Evolutionary conservation across 106 monocot species (phyloP).

Genomic region (Apostasia ramifera): DNA sequence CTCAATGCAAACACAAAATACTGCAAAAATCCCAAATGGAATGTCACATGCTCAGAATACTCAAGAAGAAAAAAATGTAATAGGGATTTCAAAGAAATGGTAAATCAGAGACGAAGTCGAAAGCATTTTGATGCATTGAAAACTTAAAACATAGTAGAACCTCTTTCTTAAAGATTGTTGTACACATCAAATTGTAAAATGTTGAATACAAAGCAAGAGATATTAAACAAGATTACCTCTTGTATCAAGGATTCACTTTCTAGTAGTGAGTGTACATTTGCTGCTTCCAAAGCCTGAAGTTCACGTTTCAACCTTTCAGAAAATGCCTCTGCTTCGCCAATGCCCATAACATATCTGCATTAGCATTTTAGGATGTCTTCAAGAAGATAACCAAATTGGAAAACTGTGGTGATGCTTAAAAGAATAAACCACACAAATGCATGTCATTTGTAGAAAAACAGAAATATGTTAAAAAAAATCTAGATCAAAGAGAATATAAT

Average conservation of each 20-base stretch:
- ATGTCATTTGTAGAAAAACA: too few relatives aligned
- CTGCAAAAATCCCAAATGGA: too few relatives aligned
- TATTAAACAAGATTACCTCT: conserved; percentile 40
- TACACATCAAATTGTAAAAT: neutral
- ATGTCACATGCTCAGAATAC: neutral
- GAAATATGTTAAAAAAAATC: too few relatives aligned
- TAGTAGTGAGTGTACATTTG: conserved; percentile 89
- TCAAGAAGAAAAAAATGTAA: neutral
- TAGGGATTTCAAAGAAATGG: neutral
- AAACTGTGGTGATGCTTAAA: neutral
- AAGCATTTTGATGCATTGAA: neutral
- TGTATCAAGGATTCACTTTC: conserved; percentile 89
- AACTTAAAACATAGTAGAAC: neutral
- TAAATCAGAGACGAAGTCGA: neutral
- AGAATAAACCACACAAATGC: neutral
- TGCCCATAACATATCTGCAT: conserved; percentile 92
- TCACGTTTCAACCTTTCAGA: conserved; percentile 93
- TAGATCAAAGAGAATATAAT: too few relatives aligned
- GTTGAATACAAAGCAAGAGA: neutral
- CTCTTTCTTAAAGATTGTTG: too few relatives aligned
- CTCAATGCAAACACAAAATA: neutral
- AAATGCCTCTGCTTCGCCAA: conserved; percentile 99
- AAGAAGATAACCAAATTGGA: conserved; percentile 1
- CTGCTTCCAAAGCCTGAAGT: conserved; percentile 92
- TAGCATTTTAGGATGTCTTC: neutral